These are phyloP conservation scores for Eucalyptus fibrosa DNA, from an alignment of 345 rosid genomes.

Conservation along the genomic window DNA sequence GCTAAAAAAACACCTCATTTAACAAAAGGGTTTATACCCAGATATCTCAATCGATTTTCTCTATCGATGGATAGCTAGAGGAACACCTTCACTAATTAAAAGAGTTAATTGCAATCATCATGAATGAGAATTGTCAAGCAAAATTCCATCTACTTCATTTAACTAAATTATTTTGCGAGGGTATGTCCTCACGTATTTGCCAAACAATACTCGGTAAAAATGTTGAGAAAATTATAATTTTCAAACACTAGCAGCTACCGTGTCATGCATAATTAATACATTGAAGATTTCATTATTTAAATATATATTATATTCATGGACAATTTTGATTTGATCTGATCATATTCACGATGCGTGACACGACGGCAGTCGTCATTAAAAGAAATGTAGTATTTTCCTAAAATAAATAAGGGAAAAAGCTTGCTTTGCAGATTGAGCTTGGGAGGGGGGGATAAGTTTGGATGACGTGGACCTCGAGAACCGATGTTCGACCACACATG, in stretches of 20 bases:
- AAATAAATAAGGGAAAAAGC: neutral
- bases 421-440: neutral
- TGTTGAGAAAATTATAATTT: neutral
- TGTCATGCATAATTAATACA: neutral
- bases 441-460: neutral
- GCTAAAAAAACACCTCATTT: neutral
- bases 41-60: neutral
- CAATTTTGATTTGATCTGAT: neutral
- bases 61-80: no score
- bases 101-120: neutral
- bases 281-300: neutral
- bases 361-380: neutral
- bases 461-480: constrained; percentile 36
- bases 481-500: constrained; percentile 27
- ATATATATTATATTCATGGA: neutral
- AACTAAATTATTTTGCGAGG: accelerated
- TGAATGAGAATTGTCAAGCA: neutral
- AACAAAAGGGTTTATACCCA: neutral
- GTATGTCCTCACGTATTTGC: neutral
- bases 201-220: neutral
- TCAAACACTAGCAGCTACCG: neutral
- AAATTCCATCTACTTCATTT: neutral
- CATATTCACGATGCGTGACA: neutral
- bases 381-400: neutral
- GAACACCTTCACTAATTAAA: neutral